Evolutionary conservation across 768 basidiomycete genomes (phyloP).

Genomic region (Lentinus tigrinus): DNA sequence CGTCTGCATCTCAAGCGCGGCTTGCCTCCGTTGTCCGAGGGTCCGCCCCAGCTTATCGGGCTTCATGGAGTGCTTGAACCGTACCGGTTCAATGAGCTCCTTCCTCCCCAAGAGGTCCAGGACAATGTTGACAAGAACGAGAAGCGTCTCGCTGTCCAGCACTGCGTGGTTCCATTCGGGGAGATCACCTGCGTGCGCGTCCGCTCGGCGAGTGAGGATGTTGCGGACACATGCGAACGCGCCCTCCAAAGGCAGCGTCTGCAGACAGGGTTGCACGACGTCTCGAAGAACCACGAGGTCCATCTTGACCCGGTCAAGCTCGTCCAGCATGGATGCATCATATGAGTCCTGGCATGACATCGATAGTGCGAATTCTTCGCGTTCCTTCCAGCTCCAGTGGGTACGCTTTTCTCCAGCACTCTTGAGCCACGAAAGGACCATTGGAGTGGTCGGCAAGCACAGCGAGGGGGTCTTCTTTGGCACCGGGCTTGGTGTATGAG

Average conservation of each 20-base stretch:
- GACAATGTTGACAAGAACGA: not conserved
- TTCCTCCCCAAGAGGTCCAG: not conserved
- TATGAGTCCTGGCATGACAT: not conserved
- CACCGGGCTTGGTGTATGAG: not conserved
- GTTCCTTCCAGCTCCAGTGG: not conserved
- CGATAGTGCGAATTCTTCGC: not conserved
- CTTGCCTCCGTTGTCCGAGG: not conserved
- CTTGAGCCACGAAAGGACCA: not conserved
- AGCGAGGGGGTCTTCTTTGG: not conserved
- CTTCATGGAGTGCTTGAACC: not conserved
- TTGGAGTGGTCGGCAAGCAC: not conserved
- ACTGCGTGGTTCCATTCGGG: not conserved
- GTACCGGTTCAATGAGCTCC: not conserved
- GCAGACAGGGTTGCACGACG: constrained; percentile 1
- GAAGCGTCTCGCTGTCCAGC: not conserved
- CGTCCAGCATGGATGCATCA: not conserved
- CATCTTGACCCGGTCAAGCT: not conserved
- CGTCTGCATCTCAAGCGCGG: too few relatives aligned
- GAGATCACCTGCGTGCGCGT: not conserved
- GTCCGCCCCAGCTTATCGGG: not conserved
- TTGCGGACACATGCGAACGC: not conserved
- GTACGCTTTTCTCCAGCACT: not conserved
- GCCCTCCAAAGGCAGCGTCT: not conserved
- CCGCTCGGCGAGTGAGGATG: not conserved
- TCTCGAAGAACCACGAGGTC: not conserved